A percentile compares a stretch with the other conserved stretches of the same genome.
phyloP scores from a whole-genome alignment of 2,329 filamentous ascomycete genomes.

The Madurella fahalii region DNA sequence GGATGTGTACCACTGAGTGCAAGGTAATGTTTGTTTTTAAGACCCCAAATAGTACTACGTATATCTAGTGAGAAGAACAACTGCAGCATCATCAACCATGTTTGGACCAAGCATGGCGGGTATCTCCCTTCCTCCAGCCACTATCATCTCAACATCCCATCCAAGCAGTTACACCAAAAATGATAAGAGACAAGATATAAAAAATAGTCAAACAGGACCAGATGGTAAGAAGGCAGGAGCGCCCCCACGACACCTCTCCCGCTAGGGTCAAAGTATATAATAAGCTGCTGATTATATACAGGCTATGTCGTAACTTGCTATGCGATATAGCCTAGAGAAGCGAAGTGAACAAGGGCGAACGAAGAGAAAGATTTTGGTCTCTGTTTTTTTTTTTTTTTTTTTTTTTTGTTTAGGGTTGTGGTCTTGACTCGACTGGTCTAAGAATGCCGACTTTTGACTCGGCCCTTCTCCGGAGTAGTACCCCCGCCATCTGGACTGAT shows the following conservation, averaged over 20 bases:
- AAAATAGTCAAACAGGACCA: background rate
- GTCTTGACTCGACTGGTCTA: slow-evolving; percentile 2
- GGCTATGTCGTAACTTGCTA: background rate
- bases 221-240: slow-evolving; percentile 1
- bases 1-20: background rate
- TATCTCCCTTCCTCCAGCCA: background rate
- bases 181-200: background rate
- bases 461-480: background rate
- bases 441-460: background rate
- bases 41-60: background rate
- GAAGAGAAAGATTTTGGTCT: background rate
- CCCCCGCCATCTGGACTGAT: too few relatives aligned
- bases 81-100: background rate
- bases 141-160: background rate
- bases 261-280: background rate
- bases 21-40: background rate
- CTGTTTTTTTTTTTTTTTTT: background rate
- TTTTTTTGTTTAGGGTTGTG: slow-evolving; percentile 1
- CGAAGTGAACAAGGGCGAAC: slow-evolving; percentile 5
- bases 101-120: background rate
- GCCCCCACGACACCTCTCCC: background rate
- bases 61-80: background rate
- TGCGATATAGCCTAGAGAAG: slow-evolving; percentile 3
- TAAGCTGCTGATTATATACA: slow-evolving; percentile 3
- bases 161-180: background rate